phyloP scores from a whole-genome alignment of 1,139 yeast species.

The Protomyces macrosporus region DNA sequence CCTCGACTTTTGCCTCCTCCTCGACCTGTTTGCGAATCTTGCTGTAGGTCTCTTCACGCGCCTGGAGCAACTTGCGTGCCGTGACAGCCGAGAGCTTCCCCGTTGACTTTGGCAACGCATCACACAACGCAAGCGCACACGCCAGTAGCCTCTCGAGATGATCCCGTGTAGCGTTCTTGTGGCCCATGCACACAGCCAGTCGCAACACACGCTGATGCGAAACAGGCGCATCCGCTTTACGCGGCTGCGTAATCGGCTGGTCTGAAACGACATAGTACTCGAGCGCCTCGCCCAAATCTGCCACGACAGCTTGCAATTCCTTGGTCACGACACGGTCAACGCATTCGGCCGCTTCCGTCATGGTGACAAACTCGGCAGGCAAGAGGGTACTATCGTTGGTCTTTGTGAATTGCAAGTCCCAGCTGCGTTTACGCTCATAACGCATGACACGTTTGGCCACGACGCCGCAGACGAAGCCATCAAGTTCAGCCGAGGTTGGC shows the following conservation, averaged over 20 bases:
- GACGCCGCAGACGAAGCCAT: slow-evolving; percentile 70
- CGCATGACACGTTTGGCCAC: slow-evolving; percentile 84
- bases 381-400: slow-evolving; percentile 56
- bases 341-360: slow-evolving; percentile 83
- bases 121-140: slow-evolving; percentile 50
- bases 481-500: slow-evolving; percentile 32
- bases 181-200: slow-evolving; percentile 4
- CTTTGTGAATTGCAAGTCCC: slow-evolving; percentile 76
- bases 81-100: slow-evolving; percentile 47
- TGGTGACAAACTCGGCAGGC: slow-evolving; percentile 67
- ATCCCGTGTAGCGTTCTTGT: slow-evolving; percentile 1
- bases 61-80: slow-evolving; percentile 48
- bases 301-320: slow-evolving; percentile 49
- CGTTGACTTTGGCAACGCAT: slow-evolving; percentile 46
- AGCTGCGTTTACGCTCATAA: slow-evolving; percentile 65
- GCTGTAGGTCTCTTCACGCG: slow-evolving; percentile 52
- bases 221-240: slow-evolving; percentile 51
- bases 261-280: slow-evolving; percentile 76
- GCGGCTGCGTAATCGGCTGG: slow-evolving; percentile 46
- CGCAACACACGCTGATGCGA: not conserved
- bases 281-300: slow-evolving; percentile 48
- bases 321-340: slow-evolving; percentile 59
- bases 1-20: slow-evolving; percentile 64
- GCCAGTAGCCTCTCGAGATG: slow-evolving; percentile 22
- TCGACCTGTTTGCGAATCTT: slow-evolving; percentile 46